Evolutionary conservation across 176 grass and related monocot genomes (phyloP), one percentile per base, ranked within the genome.

Genomic region (Bolboschoenus planiculmis): DNA sequence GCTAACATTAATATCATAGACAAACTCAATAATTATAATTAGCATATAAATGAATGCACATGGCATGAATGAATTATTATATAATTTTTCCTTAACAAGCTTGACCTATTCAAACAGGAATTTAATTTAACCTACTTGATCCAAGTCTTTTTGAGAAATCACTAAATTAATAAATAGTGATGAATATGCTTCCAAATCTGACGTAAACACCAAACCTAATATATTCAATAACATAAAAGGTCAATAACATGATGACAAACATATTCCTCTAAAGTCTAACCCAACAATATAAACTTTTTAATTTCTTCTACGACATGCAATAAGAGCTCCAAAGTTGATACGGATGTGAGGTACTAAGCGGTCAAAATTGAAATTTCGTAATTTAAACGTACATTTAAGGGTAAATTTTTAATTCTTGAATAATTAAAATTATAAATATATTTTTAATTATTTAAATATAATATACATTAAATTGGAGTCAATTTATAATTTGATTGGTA

Each of bases 221-320:
- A 67, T 31, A 67, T 67, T 67, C 64, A 2, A 8, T 16, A 67
- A 35, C 7, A 37, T 18, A 67, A 67, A 66, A 67, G 64, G 7
- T 36, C 64, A 67, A 67, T n/a, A 67, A 67, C 64, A 3, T 67
- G 33, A 39, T 67, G 64, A 67, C 64, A 67, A 67, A 61, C 58
- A 39, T 37, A 21, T 2, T 67, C 64, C 33, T 67, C 64, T 39
- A 20, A 37, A 67, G 0, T 67, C 34, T 67, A 21, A 67, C 16
- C 64, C 34, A 37, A 67, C 33, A 37, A 66, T 18, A 18, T n/a
- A 4, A 24, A 26, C 56, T 3, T 58, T 58, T 57, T 21, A n/a
- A 20, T 66, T 67, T 37, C 34, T 67, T 16, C 15, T 20, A 66
- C 13, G 29, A 20, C 63, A 37, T 67, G 15, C 33, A 66, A 66